Base-by-base conservation (phyloP, 2,329 filamentous ascomycete genomes). In the Penicillium sumatraense region DNA sequence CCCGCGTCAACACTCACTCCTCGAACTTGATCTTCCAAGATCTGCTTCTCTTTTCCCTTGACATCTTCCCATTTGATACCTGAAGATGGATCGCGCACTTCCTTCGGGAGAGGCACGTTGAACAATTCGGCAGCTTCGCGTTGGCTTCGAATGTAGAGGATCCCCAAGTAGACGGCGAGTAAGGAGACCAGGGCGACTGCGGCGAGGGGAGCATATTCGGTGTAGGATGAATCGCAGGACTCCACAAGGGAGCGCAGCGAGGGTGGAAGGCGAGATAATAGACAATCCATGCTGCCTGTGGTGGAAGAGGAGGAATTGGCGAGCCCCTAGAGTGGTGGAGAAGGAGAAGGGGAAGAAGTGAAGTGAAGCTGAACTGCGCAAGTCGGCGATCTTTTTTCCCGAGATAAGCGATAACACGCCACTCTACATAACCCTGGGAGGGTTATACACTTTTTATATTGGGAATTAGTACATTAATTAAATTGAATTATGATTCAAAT, bases 1-100 rank as follows among this genome's bases (percentile, higher is more conserved):
- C n/a, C n/a, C n/a, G n/a, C n/a, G n/a, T n/a, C n/a, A n/a, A n/a
- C n/a, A 70, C 74, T 67, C 57, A 77, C 75, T 44, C 75, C 74
- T 20, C 67, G 65, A 51, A 68, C 63, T 57, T 77, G 75, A n/a
- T 67, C 69, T 50, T 75, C 68, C 47, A 75, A 51, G 18, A 77
- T 66, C 33, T 62, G 63, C 61, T 66, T 74, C 53, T 72, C 68
- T 42, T 68, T 58, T 9, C 66, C 71, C 24, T 67, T 57, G 26
- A 71, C 60, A 20, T 73, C 69, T 16, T 72, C 72, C 75, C 75
- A 77, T 11, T 68, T 65, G 51, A 64, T 68, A 1, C 69, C 71
- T 1, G 58, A 45, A 62, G 67, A 69, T 40, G 68, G 62, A 1
- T 68, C 55, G 23, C 67, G 67, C 29, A 77, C 57, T 42, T 76